A percentile compares a stretch with the other conserved stretches of the same genome.
Evolutionary conservation across 495 filamentous ascomycete species (phyloP).

Genomic region (Aspergillus saccharolyticus): DNA sequence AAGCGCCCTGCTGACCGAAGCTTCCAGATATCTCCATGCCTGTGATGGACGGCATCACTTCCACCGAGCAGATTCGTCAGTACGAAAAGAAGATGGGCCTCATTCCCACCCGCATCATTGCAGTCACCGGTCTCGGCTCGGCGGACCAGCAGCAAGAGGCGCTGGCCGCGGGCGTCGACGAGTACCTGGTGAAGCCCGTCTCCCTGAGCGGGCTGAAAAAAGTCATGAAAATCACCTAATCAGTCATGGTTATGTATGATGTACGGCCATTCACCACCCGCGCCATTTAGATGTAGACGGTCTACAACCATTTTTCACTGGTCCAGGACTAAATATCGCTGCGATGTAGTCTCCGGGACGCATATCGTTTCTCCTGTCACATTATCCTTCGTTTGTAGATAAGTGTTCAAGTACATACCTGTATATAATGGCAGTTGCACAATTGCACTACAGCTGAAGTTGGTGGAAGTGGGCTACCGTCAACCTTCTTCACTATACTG

Average conservation of each 20-base stretch:
- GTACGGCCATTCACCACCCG: background rate
- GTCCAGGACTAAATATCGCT: background rate
- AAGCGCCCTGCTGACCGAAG: background rate
- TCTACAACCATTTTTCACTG: background rate
- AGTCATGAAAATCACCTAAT: constrained; percentile 10
- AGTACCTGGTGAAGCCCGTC: constrained; percentile 37
- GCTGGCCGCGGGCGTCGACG: constrained; percentile 32
- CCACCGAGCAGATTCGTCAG: constrained; percentile 20
- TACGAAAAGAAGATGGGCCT: constrained; percentile 16
- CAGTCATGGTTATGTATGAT: background rate
- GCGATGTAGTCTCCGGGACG: background rate
- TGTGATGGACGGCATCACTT: constrained; percentile 22
- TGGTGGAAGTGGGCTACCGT: no score
- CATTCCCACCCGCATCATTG: constrained; percentile 19
- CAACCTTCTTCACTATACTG: no score
- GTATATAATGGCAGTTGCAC: background rate
- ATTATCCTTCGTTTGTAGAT: background rate
- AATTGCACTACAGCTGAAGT: no score
- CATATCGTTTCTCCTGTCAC: background rate
- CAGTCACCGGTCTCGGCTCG: constrained; percentile 35
- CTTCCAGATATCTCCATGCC: constrained; percentile 21
- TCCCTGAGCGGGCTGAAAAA: constrained; percentile 27
- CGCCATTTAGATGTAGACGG: background rate
- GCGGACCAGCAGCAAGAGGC: constrained; percentile 27
- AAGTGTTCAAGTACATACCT: background rate